Base-by-base conservation (phyloP, 2,329 filamentous ascomycete genomes). In the Ceratocystis eucalypticola region DNA sequence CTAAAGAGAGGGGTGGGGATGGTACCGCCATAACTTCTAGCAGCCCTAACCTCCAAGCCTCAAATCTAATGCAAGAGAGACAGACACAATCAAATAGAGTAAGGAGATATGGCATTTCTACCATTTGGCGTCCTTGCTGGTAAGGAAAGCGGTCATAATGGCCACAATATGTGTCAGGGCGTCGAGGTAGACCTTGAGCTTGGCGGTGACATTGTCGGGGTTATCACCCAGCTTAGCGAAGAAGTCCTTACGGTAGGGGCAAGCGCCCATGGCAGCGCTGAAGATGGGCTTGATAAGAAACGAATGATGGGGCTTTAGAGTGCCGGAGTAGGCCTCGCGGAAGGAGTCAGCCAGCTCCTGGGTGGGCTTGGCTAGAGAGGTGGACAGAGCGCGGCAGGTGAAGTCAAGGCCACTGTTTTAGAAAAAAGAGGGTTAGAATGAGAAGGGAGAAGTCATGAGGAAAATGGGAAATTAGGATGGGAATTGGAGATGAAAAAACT, bases 211-310 rank as follows among this genome's bases (percentile, higher is more conserved):
- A 76, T 87, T 84, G 37, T 74, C 77, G 48, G 82, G 76, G 73
- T 89, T 83, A 22, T 80, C 79, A 46, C 89, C 91, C 55, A 99
- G 81, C 83, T 96, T 96, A 70, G 77, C 77, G 75, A 96, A 97
- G 75, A 99, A 97, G 77, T 93, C 89, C 75, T 89, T 90, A 71
- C 93, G 85, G 82, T 96, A 96, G 1, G 94, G 94, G 71, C 89
- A 93, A 20, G 91, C 92, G 71, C 84, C 84, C 91, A 99, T 96
- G 75, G 93, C 93, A 69, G 91, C 88, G 72, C 83, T 88, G 83
- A 97, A 97, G 74, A 96, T 82, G 69, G 91, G 91, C 82, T 96
- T 96, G 72, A 96, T 80, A 69, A 96, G 72, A 77, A 96, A 91
- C 74, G 82, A 85, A 81, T 99, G 94, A 80, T 96, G 86, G 30